Evolutionary conservation across 225 moss, liverwort and hornwort species (phyloP).

Genomic region (Bryoerythrophyllum caledonicum): DNA sequence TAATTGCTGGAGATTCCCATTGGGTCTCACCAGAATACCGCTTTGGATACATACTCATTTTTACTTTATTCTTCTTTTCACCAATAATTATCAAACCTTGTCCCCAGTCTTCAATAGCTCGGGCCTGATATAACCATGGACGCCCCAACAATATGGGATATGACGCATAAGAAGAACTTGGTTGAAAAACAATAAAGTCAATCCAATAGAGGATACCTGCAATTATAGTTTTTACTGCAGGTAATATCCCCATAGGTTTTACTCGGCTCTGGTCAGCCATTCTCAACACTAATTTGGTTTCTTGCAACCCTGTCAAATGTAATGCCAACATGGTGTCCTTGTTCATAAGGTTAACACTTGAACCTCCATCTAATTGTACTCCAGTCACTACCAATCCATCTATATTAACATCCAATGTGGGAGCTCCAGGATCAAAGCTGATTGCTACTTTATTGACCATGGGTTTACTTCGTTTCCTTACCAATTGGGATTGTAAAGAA

Average conservation of each 20-base stretch:
- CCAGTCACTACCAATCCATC: background rate
- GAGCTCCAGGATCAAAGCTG: background rate
- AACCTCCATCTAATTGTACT: background rate
- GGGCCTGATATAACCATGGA: background rate
- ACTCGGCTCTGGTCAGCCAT: background rate
- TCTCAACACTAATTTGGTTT: background rate
- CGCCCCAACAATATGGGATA: background rate
- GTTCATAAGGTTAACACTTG: background rate
- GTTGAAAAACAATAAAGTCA: background rate
- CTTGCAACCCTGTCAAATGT: background rate
- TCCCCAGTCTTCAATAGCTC: background rate
- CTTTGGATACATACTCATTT: too few species aligned
- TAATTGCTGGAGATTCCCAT: background rate
- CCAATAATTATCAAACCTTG: too few species aligned
- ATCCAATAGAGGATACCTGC: background rate
- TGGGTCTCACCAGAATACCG: too few species aligned
- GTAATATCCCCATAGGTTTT: background rate
- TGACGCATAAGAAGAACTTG: background rate
- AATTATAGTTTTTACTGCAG: background rate
- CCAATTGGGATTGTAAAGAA: too few species aligned
- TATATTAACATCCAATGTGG: background rate
- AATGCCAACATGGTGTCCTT: background rate
- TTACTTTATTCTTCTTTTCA: too few species aligned
- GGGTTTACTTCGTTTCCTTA: background rate
- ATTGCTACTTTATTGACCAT: background rate